Evolutionary conservation across 441 rosid species (phyloP).

Genomic region (Capsella rubella): DNA sequence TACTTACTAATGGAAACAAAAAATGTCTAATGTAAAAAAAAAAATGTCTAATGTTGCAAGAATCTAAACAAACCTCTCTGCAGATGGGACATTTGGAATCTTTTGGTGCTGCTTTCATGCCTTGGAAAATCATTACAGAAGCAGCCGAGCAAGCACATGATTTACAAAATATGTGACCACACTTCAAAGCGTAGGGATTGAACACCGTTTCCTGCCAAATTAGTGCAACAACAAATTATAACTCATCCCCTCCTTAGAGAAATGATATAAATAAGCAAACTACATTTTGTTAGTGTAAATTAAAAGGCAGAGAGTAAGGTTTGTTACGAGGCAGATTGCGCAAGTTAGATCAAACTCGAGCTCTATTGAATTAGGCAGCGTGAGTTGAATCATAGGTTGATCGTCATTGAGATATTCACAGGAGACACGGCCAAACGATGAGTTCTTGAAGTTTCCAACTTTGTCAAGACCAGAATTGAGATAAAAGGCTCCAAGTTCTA

Average conservation of each 20-base stretch:
- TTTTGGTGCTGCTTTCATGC: conserved; percentile 67
- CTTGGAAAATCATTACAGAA: conserved; percentile 72
- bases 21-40: neutral
- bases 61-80: conserved; percentile 70
- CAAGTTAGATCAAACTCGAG: conserved; percentile 80
- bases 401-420: conserved; percentile 58
- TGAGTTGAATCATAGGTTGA: conserved; percentile 62
- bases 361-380: conserved; percentile 61
- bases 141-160: conserved; percentile 91
- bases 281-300: neutral
- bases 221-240: conserved; percentile 14
- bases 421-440: conserved; percentile 55
- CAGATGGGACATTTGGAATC: conserved; percentile 81
- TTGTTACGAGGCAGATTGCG: conserved; percentile 81
- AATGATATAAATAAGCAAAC: neutral
- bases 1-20: conserved; percentile 5
- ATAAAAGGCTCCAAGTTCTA: conserved; percentile 89
- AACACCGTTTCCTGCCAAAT: conserved; percentile 74
- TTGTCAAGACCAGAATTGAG: conserved; percentile 66
- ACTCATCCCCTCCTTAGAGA: neutral
- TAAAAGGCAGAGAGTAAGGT: neutral
- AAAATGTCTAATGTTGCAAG: conserved; percentile 1
- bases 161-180: conserved; percentile 94
- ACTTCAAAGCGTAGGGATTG: conserved; percentile 82
- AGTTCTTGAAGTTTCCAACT: conserved; percentile 49